Evolutionary conservation across 1,284 basidiomycete species (phyloP).

Genomic region (Polyporus tsugae): DNA sequence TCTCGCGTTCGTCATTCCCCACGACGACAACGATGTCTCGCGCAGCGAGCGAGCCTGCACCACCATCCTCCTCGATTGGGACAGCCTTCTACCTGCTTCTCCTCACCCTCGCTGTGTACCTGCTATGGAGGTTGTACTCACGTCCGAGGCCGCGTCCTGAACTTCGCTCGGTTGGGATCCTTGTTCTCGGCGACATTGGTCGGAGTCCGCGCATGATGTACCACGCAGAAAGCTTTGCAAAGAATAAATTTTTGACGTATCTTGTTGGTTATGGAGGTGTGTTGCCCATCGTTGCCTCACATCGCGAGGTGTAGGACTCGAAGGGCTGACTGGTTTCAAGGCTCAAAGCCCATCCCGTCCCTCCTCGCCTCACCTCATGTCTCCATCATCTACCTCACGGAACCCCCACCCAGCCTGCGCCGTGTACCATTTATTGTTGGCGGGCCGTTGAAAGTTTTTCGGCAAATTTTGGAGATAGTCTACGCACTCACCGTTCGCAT

Average conservation of each 20-base stretch:
- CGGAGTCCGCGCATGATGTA: slow-evolving; percentile 99
- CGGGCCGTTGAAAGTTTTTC: slow-evolving; percentile 84
- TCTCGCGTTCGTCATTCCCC: slow-evolving; percentile 14
- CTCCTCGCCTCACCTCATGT: slow-evolving; percentile 72
- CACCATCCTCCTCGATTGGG: slow-evolving; percentile 4
- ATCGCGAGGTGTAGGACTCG: not conserved
- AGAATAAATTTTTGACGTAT: slow-evolving; percentile 81
- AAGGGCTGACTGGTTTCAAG: slow-evolving; percentile 48
- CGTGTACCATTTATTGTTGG: slow-evolving; percentile 77
- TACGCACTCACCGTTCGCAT: slow-evolving; percentile 68
- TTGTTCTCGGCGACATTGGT: slow-evolving; percentile 97
- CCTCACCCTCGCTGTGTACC: slow-evolving; percentile 9
- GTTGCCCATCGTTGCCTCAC: slow-evolving; percentile 28
- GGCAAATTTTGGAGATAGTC: slow-evolving; percentile 74
- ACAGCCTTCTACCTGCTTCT: slow-evolving; percentile 6
- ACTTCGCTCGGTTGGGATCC: slow-evolving; percentile 79
- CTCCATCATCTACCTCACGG: slow-evolving; percentile 70
- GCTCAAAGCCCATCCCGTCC: slow-evolving; percentile 76
- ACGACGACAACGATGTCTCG: slow-evolving; percentile 26
- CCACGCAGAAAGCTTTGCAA: slow-evolving; percentile 92
- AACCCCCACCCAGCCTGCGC: slow-evolving; percentile 66
- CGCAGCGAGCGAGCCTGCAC: slow-evolving; percentile 12
- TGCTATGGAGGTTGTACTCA: slow-evolving; percentile 26
- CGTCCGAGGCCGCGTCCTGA: slow-evolving; percentile 44
- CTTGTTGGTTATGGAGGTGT: slow-evolving; percentile 89